Evolutionary conservation across 2,329 filamentous ascomycete genomes (phyloP), one percentile per base, ranked within the genome.

Genomic region (Aspergillus piperis): DNA sequence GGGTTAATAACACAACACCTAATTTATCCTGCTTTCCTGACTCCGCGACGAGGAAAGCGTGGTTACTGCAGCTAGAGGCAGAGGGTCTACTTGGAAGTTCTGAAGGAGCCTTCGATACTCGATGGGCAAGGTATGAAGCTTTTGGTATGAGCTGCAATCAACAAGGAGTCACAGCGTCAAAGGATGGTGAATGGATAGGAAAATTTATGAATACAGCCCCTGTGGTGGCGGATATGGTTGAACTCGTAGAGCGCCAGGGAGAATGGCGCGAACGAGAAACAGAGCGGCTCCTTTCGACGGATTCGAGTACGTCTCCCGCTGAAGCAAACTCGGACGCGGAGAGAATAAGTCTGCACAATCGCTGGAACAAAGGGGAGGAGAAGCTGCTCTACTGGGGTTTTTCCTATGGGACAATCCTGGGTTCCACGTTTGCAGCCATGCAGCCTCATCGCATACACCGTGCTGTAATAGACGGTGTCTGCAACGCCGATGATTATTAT

Each of bases 261-360:
- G 53, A 57, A 27, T 60, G 58, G 58, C 58, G 58, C 2, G 58
- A 55, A 36, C 36, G 6, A 1, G 57, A 59, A 25, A 54, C 51
- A 8, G 41, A 39, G 19, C 15, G 36, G 3, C 39, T 59, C 5
- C 48, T 58, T 27, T 19, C 11, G 17, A 44, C 15, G 3, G n/a
- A 7, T 17, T 17, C 15, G 3, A 17, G 32, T 25, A 13, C 19
- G 3, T 23, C 13, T 11, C 23, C 21, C 3, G 8, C 8, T 47
- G 42, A 8, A 25, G 0, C 38, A 44, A 42, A 21, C 2, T 11
- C 15, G 3, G n/a, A 48, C 5, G 8, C 8, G 6, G 19, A 53
- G 8, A 27, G 38, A 3, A 41, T 54, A 49, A 17, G 27, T 8
- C 23, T 25, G 49, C 48, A 25, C 11, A 58, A 54, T 19, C 15